phyloP scores from a whole-genome alignment of 257 asterid genomes.

The Misopates orontium region DNA sequence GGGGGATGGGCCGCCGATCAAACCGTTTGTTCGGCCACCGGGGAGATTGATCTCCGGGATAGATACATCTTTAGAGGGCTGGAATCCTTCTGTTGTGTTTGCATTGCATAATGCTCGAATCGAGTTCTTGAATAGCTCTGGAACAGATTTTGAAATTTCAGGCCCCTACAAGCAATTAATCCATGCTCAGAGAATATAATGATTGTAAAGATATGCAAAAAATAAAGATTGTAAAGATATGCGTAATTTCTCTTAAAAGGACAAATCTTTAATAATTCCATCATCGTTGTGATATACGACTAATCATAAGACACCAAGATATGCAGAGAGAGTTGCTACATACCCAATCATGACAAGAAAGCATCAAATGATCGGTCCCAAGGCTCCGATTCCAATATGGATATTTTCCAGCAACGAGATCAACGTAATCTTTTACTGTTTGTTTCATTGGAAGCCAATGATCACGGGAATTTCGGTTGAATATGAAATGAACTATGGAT shows the following conservation, averaged over 20 bases:
- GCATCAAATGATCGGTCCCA: conserved; percentile 86
- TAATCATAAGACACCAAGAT: no score
- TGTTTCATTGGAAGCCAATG: conserved; percentile 81
- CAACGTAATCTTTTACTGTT: conserved; percentile 59
- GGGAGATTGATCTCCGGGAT: conserved; percentile 80
- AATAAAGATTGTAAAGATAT: background rate
- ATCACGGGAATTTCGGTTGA: conserved; percentile 35
- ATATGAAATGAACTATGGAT: conserved; percentile 78
- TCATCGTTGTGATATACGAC: no score
- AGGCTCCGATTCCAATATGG: conserved; percentile 84
- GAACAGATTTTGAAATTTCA: conserved; percentile 61
- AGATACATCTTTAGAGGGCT: conserved; percentile 70
- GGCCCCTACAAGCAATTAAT: conserved; percentile 57
- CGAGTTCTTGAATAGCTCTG: conserved; percentile 62
- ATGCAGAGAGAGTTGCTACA: background rate
- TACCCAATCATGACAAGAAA: conserved; percentile 99
- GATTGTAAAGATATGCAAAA: background rate
- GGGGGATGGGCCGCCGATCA: conserved; percentile 75
- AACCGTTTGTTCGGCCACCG: conserved; percentile 57
- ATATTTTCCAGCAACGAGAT: conserved; percentile 49
- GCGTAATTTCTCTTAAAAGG: background rate
- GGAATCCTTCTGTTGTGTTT: conserved; percentile 70
- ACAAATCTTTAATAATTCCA: no score
- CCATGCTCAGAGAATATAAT: background rate
- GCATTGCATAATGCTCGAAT: conserved; percentile 87